Base-by-base conservation (phyloP, 2,329 filamentous ascomycete genomes). In the Ceratocystis destructans region DNA sequence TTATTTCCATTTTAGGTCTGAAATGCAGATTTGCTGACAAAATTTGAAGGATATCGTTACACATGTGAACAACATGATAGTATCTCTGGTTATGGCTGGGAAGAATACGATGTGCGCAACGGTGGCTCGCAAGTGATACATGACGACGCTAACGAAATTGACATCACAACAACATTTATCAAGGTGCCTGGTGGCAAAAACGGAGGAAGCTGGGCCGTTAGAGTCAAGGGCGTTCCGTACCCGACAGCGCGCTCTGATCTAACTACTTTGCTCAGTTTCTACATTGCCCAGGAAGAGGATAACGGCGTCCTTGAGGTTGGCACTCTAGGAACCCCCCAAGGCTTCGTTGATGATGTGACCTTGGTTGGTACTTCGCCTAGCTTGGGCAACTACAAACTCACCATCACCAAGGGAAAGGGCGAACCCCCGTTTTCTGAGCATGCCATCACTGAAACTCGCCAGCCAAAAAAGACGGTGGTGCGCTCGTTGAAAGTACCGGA, bases 41-140 rank as follows among this genome's bases (percentile, higher is more conserved):
- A n/a, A 20, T 25, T n/a, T 50, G 22, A 33, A 62, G 64, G 61
- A 10, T 68, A 62, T 25, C 86, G 94, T 70, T 91, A 96, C 75
- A 96, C 94, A 0, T 99, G 94, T 77, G 94, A 97, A 75, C 94
- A 99, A 75, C 84, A 94, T 74, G 90, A 95, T 74, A 88, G 88
- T 70, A 96, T 99, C 82, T 88, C 85, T 61, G 93, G 93, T 66
- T 99, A 99, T 75, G 94, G 94, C 69, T 99, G 94, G 94, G 92
- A 97, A 72, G 90, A 96, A 74, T 99, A 95, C 75, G 94, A 99
- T 76, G 87, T 91, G 25, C 83, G 94, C 67, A 87, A 82, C 66
- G 94, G 94, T 69, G 94, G 94, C 66, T 81, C 89, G 25, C 90
- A 99, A 76, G 89, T 88, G 0, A 93, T 99, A 68, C 90, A 95